A percentile compares a stretch with the other conserved stretches of the same genome.
phyloP scores from a whole-genome alignment of 306 rosid genomes.

The Senna tora region DNA sequence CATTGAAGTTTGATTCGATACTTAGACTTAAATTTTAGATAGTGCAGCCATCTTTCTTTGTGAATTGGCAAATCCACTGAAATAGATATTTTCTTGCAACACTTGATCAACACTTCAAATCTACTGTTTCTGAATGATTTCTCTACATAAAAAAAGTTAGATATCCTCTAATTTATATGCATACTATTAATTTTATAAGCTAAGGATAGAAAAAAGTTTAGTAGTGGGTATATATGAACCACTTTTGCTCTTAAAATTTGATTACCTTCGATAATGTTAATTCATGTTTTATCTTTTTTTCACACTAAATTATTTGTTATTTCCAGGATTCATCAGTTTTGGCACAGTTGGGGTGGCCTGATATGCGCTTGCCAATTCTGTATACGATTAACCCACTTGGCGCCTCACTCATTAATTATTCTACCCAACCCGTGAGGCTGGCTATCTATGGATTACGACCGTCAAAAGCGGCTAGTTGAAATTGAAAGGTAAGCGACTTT shows the following conservation, averaged over 20 bases:
- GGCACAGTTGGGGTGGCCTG: slow-evolving; percentile 99
- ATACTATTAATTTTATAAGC: neutral
- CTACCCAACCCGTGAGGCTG: slow-evolving; percentile 15
- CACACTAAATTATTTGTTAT: slow-evolving; percentile 14
- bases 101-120: slow-evolving; percentile 14
- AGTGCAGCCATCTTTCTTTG: neutral
- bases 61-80: neutral
- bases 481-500: too few relatives aligned
- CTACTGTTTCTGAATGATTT: slow-evolving; percentile 7
- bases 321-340: slow-evolving; percentile 93
- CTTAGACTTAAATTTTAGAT: neutral
- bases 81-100: slow-evolving; percentile 21
- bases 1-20: too few relatives aligned
- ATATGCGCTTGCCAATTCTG: slow-evolving; percentile 98
- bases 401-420: slow-evolving; percentile 31
- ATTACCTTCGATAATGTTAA: too few relatives aligned
- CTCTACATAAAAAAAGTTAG: neutral
- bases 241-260: too few relatives aligned
- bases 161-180: too few relatives aligned
- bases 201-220: neutral
- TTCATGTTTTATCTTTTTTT: slow-evolving; percentile 10
- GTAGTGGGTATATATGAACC: neutral
- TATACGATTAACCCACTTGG: slow-evolving; percentile 42
- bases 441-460: neutral
- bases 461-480: slow-evolving; percentile 26